Base-by-base conservation (phyloP, 2,329 filamentous ascomycete species). In the Leptosphaerulina australis region DNA sequence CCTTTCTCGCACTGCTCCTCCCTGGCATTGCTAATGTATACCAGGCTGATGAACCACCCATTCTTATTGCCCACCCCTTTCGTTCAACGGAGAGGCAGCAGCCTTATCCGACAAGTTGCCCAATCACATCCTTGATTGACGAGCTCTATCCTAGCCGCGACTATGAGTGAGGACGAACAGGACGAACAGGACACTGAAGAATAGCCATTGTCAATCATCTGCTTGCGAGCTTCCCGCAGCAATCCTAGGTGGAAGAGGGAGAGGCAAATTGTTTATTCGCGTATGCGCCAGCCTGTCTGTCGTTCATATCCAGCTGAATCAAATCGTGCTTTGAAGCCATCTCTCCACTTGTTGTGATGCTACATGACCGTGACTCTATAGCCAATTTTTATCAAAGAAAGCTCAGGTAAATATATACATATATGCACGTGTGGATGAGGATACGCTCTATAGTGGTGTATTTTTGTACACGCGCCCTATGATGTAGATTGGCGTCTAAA, bases 61-160 rank as follows among this genome's bases (percentile, higher is more conserved):
- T 69, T 71, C 66, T 68, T 71, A 68, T 62, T 63, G 67, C 62
- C 53, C 62, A 66, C 65, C 66, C 62, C 64, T 64, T 68, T 69
- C 66, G 64, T 67, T 62, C 61, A 59, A 63, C 46, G 63, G 67
- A 70, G 66, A 71, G 67, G 64, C 67, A 60, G 54, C 56, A 55
- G 53, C 59, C 55, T 55, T 46, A 52, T 45, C 43, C 48, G 47
- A 48, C 35, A 55, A 52, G 48, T 50, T 43, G 41, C 41, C 48
- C 57, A 55, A 51, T 56, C 49, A 48, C 50, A 50, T 37, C 45
- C n/a, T 39, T 35, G 50, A 60, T 58, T 56, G 46, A 52, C 37
- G 52, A 60, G 53, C 40, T 57, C 43, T 55, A 53, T 54, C 49
- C 51, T 47, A 57, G 50, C 50, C 55, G 41, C 38, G 44, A 50